Base-by-base conservation (phyloP, 2,329 filamentous ascomycete genomes). In the Venturia oleaginea region DNA sequence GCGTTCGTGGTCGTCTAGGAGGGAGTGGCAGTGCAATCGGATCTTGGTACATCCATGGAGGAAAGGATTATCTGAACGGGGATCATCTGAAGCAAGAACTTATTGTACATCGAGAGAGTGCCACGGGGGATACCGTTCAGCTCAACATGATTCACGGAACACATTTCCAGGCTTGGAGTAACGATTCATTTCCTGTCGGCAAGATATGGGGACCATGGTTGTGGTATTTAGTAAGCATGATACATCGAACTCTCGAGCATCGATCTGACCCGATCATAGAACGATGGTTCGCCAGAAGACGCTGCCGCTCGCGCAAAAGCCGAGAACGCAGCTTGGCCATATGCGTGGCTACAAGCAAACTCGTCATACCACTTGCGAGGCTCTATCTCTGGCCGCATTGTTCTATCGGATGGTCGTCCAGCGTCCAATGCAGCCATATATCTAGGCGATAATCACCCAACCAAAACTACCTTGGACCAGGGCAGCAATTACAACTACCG, bases 81-180 rank as follows among this genome's bases (percentile, higher is more conserved):
- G 76, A 82, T 66, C 79, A 82, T 64, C 67, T 82, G 30, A 83
- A 82, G 72, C 79, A 83, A 68, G 81, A 83, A 65, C 70, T 83
- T 42, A 80, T 79, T 73, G 77, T 82, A 3, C 81, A 83, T 66
- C 77, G 81, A 6, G 80, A 83, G 68, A 80, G 76, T 3, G 67
- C 72, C 6, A 81, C 80, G 0, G 81, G 81, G 5, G 81, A 83
- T 65, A 75, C 76, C 0, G 80, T 83, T 2, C 79, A 82, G 66
- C 72, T 83, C 43, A 83, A 83, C 69, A 81, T 83, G 78, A 75
- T 83, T 40, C 80, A 83, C 67, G 81, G 81, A 40, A 82, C 80
- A 0, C 78, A 80, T 68, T 80, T 79, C 67, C 72, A 74, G 67
- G 75, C 73, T 4, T 72, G 69, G 0, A 72, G 73, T 51, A 70